These are phyloP conservation scores for Cyberlindnera maclurae DNA, from an alignment of 805 yeast genomes.

Conservation along the genomic window DNA sequence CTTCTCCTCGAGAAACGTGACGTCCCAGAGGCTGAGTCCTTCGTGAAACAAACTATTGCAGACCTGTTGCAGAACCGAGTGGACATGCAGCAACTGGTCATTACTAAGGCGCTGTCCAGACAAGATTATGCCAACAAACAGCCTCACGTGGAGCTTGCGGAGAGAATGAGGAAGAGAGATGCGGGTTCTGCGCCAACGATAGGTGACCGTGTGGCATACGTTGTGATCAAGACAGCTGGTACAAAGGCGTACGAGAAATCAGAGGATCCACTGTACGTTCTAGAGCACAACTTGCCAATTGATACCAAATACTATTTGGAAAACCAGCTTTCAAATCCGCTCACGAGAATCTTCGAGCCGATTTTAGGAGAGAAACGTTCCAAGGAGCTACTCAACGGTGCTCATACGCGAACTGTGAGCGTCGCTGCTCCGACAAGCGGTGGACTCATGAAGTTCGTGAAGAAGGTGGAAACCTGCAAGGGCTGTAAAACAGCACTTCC, in stretches of 20 bases:
- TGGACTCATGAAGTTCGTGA: conserved; percentile 87
- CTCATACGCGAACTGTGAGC: conserved; percentile 73
- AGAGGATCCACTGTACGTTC: conserved; percentile 90
- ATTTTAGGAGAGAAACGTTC: conserved; percentile 84
- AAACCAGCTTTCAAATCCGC: conserved; percentile 87
- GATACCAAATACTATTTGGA: conserved; percentile 92
- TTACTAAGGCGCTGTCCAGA: conserved; percentile 79
- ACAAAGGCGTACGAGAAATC: conserved; percentile 89
- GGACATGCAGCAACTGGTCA: conserved; percentile 88
- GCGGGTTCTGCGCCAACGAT: conserved; percentile 95
- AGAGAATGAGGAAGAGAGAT: conserved; percentile 92
- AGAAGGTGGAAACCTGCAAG: conserved; percentile 81
- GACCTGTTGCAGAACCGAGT: conserved; percentile 85
- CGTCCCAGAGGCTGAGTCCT: conserved; percentile 75
- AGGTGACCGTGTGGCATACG: conserved; percentile 98
- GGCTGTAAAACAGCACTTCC: conserved; percentile 76
- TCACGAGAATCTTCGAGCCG: conserved; percentile 91
- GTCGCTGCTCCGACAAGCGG: conserved; percentile 50
- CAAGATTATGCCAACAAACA: conserved; percentile 94
- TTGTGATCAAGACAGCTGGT: conserved; percentile 75
- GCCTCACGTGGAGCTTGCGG: conserved; percentile 95
- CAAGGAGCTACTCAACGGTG: conserved; percentile 71
- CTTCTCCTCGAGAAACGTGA: conserved; percentile 81
- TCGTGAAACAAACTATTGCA: conserved; percentile 81
- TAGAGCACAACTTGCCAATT: conserved; percentile 87